phyloP scores from a whole-genome alignment of 2,329 filamentous ascomycete genomes.

The Alternaria viburni region DNA sequence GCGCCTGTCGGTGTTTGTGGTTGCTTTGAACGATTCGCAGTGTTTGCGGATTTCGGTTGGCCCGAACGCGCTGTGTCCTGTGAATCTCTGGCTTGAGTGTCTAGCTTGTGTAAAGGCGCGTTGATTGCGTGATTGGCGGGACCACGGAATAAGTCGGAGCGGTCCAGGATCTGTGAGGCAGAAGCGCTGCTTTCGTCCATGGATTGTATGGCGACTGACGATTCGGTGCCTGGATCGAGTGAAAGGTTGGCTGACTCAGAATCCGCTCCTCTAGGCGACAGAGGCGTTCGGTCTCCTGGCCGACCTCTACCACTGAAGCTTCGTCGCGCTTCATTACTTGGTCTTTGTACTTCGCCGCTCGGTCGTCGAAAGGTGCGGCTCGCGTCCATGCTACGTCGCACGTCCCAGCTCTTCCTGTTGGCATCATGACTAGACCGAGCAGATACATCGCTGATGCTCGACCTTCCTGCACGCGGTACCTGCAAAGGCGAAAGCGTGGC shows the following conservation, averaged over 20 bases:
- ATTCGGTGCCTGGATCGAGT: constrained; percentile 75
- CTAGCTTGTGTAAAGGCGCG: constrained; percentile 27
- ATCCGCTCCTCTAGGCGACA: constrained; percentile 62
- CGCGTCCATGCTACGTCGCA: constrained; percentile 44
- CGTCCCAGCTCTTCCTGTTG: constrained; percentile 49
- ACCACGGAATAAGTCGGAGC: constrained; percentile 86
- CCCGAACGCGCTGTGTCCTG: constrained; percentile 48
- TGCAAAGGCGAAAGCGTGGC: constrained; percentile 54
- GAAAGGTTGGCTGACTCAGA: constrained; percentile 79
- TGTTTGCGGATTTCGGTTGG: constrained; percentile 16
- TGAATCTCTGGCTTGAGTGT: constrained; percentile 36
- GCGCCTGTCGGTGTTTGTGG: constrained; percentile 14
- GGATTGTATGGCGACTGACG: constrained; percentile 67
- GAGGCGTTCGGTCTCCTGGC: constrained; percentile 56
- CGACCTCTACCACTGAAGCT: constrained; percentile 68
- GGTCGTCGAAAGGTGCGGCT: constrained; percentile 61
- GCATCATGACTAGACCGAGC: constrained; percentile 49
- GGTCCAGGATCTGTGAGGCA: constrained; percentile 86
- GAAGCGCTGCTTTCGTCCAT: constrained; percentile 76
- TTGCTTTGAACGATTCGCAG: constrained; percentile 18
- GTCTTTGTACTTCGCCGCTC: constrained; percentile 41
- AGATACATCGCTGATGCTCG: constrained; percentile 53
- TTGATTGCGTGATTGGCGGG: constrained; percentile 64
- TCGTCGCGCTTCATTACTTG: constrained; percentile 51
- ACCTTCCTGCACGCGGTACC: constrained; percentile 36